A percentile compares a stretch with the other conserved stretches of the same genome.
Conservation (phyloP, 306 rosid genomes). For the Medicago lupulina region DNA sequence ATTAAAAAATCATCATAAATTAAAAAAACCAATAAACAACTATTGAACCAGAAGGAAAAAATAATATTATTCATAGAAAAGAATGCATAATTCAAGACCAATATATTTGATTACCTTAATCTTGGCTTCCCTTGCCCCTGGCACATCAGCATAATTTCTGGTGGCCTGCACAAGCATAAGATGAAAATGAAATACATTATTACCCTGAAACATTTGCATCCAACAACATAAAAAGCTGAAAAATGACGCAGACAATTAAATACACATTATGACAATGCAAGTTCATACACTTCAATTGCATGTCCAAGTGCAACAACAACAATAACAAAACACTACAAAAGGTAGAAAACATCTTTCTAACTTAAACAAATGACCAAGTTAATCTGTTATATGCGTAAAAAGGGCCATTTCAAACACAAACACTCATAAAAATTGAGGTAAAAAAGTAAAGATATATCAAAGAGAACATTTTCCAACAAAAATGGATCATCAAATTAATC, state of each 20-base stretch:
- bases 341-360: too few relatives aligned
- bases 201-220: constrained; percentile 9
- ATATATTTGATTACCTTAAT: constrained; percentile 63
- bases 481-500: background rate
- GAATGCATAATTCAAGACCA: constrained; percentile 31
- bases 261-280: constrained; percentile 5
- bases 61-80: background rate
- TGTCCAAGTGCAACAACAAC: background rate
- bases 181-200: constrained; percentile 17
- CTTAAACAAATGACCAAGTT: background rate
- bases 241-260: background rate
- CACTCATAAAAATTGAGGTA: background rate
- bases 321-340: background rate
- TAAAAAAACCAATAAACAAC: constrained; percentile 10
- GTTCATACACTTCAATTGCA: constrained; percentile 7
- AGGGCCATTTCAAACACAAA: background rate
- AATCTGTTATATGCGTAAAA: background rate
- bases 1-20: background rate
- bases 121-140: constrained; percentile 61
- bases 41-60: background rate
- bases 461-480: background rate
- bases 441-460: background rate
- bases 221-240: constrained; percentile 3
- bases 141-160: constrained; percentile 59
- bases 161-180: constrained; percentile 65